Evolutionary conservation across 2,329 filamentous ascomycete genomes (phyloP).

Genomic region (Ceratocystis ficicola): DNA sequence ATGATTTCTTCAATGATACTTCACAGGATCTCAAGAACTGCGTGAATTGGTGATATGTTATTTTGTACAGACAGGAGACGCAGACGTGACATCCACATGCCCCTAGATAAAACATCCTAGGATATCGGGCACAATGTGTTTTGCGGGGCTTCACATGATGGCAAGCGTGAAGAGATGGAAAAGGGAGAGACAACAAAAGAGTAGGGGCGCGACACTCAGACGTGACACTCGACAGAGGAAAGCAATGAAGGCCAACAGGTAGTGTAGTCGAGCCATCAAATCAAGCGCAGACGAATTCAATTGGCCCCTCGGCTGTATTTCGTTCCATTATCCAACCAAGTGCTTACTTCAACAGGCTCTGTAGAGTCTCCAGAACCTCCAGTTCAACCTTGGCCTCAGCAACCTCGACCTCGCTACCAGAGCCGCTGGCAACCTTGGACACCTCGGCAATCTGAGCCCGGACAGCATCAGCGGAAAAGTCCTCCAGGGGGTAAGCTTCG

Average conservation of each 20-base stretch:
- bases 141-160: background rate
- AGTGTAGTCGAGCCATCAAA: background rate
- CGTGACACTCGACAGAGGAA: background rate
- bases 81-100: background rate
- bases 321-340: background rate
- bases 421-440: slow-evolving; percentile 83
- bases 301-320: background rate
- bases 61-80: slow-evolving; percentile 17
- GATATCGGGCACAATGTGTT: background rate
- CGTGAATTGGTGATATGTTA: slow-evolving; percentile 16
- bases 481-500: slow-evolving; percentile 86
- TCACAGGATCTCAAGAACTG: background rate
- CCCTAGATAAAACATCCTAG: background rate
- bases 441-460: slow-evolving; percentile 83
- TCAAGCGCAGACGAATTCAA: slow-evolving; percentile 6
- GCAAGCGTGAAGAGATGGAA: background rate
- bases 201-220: too few relatives aligned
- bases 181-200: background rate
- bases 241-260: background rate
- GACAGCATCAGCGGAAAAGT: slow-evolving; percentile 88
- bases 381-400: slow-evolving; percentile 98
- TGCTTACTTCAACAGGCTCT: slow-evolving; percentile 23
- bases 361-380: slow-evolving; percentile 41
- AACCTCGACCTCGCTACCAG: slow-evolving; percentile 91
- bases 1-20: background rate